These are phyloP conservation scores for Xylariales sp. DNA, from an alignment of 2,329 filamentous ascomycete species.

Conservation along the genomic window DNA sequence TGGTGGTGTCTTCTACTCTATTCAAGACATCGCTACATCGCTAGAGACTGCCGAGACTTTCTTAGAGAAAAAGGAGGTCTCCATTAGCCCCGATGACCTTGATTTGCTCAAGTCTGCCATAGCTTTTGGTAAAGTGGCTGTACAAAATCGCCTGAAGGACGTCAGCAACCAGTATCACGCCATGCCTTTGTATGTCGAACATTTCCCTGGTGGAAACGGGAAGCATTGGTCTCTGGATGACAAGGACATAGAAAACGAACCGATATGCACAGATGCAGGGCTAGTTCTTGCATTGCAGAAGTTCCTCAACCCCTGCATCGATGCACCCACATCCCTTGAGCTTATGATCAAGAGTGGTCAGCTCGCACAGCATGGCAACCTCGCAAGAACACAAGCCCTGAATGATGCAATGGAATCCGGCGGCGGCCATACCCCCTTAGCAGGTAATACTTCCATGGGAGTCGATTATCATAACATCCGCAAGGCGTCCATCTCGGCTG, in stretches of 20 bases:
- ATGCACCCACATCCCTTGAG: constrained; percentile 39
- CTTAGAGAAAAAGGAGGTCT: constrained; percentile 54
- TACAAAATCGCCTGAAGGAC: constrained; percentile 58
- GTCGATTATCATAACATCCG: constrained; percentile 20
- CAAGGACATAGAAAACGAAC: constrained; percentile 13
- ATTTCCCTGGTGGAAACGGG: constrained; percentile 59
- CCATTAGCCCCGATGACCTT: constrained; percentile 57
- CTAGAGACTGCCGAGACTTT: constrained; percentile 66
- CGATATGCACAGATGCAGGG: constrained; percentile 29
- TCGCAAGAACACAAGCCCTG: constrained; percentile 30
- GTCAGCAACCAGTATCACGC: constrained; percentile 69
- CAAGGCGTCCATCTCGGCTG: constrained; percentile 14
- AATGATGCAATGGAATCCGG: constrained; percentile 15
- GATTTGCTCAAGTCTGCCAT: constrained; percentile 60
- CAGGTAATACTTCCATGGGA: constrained; percentile 23
- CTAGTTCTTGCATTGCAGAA: constrained; percentile 50
- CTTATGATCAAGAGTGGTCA: constrained; percentile 43
- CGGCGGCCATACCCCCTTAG: constrained; percentile 14
- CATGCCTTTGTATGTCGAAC: constrained; percentile 66
- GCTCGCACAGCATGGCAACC: constrained; percentile 33
- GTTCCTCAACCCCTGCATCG: constrained; percentile 41
- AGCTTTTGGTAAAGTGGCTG: constrained; percentile 54
- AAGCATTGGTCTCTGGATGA: constrained; percentile 64
- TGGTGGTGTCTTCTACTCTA: constrained; percentile 69
- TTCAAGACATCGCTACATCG: constrained; percentile 56